Base-by-base conservation (phyloP, 441 rosid species). In the Pelargonium australe region DNA sequence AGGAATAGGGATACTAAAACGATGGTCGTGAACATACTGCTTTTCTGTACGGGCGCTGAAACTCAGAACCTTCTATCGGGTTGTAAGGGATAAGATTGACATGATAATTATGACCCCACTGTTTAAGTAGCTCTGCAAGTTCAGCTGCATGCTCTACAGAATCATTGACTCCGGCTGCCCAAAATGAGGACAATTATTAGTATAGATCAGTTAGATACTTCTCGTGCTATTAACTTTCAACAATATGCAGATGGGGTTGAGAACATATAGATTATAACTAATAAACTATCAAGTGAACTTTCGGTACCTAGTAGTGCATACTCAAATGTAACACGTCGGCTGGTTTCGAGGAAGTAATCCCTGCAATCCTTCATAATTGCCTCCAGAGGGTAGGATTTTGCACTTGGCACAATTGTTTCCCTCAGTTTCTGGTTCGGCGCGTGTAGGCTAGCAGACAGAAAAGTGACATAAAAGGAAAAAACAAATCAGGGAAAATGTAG, bases 41-140 rank as follows among this genome's bases (percentile, higher is more conserved):
- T 82, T 89, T 95, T 75, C 70, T 95, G 77, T 82, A 76, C 1
- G 99, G 99, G 43, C 95, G 90, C 70, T 68, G 78, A 81, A 83
- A 92, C 72, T 90, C 97, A 1, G 97, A 88, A 58, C 89, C 96
- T 78, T 88, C 92, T 25, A 92, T 85, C 5, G 93, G 99, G 75
- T 95, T 90, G 80, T 85, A 95, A 20, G 98, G 97, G 72, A 92
- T 92, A 75, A 95, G 78, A 72, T 92, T 95, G 69, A 92, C 99
- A 68, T 92, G 99, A 80, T 85, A 81, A 70, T 82, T 80, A 53
- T 83, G 88, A 47, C 95, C 99, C 92, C 93, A 95, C 74, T 82
- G 80, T 51, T 80, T 87, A 28, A 95, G 90, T 74, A 90, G 80
- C 72, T 89, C 95, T 19, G 97, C 95, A 60, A 95, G 97, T 77